Percentiles rank a stretch among this genome's conserved stretches.
Conservation (phyloP, 176 grass and related monocot genomes). For the Oryza brachyantha region DNA sequence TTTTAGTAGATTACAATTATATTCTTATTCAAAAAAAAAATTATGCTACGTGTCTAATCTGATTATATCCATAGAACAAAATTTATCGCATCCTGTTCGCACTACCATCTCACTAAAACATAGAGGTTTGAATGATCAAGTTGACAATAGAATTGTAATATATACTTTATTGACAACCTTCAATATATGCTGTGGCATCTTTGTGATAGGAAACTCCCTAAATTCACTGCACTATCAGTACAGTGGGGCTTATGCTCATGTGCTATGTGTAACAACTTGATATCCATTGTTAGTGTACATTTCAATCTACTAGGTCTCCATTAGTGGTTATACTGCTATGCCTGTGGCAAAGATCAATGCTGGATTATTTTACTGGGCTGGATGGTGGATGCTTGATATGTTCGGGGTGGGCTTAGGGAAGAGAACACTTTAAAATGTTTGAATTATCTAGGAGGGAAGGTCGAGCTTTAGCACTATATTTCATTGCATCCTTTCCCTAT, state of each 20-base stretch:
- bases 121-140: not conserved
- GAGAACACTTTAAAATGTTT: constrained; percentile 17
- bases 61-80: not conserved
- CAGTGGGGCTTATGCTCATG: not conserved
- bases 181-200: not conserved
- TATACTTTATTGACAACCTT: not conserved
- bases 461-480: constrained; percentile 11
- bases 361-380: constrained; percentile 27
- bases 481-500: constrained; percentile 17
- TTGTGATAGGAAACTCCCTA: not conserved
- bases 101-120: not conserved
- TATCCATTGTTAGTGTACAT: not conserved
- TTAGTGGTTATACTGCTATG: not conserved
- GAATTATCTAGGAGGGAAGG: constrained; percentile 21
- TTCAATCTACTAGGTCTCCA: not conserved
- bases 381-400: constrained; percentile 4
- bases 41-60: not conserved
- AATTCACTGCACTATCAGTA: not conserved
- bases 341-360: not conserved
- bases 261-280: constrained; percentile 1
- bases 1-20: not conserved
- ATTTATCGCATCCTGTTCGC: not conserved
- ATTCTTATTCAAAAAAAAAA: too few relatives aligned
- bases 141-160: not conserved
- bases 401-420: not conserved